Evolutionary conservation across 2,329 filamentous ascomycete species (phyloP).

Genomic region (Magnaporthiopsis poae): DNA sequence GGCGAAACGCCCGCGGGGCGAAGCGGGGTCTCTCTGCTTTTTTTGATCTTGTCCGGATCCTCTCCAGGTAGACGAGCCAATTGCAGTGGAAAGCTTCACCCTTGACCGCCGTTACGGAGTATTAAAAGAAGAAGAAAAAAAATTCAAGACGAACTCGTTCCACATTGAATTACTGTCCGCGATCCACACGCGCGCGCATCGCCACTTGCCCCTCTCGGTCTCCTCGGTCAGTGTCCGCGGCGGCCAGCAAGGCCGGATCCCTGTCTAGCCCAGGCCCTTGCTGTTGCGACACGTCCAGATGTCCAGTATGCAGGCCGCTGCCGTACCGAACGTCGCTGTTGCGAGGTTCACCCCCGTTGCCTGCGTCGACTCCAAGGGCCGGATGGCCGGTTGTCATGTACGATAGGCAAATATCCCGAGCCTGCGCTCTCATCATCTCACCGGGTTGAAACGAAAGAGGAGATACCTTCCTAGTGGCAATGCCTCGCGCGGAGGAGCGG

Average conservation of each 20-base stretch:
- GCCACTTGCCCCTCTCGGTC: background rate
- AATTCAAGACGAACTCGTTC: background rate
- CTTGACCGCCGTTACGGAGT: background rate
- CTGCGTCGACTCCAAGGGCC: background rate
- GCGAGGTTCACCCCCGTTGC: background rate
- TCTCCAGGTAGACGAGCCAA: background rate
- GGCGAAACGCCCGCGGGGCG: slow-evolving; percentile 1
- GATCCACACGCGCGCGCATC: background rate
- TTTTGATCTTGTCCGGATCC: background rate
- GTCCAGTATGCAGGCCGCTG: too few species aligned
- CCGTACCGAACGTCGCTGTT: background rate
- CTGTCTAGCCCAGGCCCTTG: background rate
- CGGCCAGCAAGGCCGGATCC: background rate
- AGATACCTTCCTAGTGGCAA: background rate
- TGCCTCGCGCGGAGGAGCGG: background rate
- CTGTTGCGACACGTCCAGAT: background rate
- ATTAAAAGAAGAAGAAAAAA: background rate
- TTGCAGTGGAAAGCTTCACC: background rate
- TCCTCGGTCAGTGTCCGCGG: too few species aligned
- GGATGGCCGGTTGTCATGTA: background rate
- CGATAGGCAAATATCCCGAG: background rate
- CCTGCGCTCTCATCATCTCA: background rate
- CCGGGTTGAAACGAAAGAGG: background rate
- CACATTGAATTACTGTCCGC: background rate
- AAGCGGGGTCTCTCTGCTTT: background rate